Percentiles rank a stretch among this genome's conserved stretches.
phyloP scores from a whole-genome alignment of 345 rosid genomes.

The Theobroma cacao region DNA sequence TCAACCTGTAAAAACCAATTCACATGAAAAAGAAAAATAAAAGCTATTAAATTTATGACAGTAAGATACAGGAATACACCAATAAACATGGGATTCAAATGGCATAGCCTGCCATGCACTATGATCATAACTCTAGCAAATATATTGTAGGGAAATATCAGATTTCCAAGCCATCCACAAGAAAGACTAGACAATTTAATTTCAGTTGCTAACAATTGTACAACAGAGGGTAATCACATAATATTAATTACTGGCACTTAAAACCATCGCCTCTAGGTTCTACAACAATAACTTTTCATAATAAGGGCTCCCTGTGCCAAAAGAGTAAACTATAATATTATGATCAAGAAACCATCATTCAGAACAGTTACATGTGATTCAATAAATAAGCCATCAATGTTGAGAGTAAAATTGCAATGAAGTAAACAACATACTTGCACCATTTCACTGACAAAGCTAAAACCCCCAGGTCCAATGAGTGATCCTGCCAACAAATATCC shows the following conservation, averaged over 20 bases:
- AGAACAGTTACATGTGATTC: not conserved
- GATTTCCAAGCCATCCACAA: not conserved
- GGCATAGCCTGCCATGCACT: not conserved
- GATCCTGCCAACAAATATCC: conserved; percentile 94
- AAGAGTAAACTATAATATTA: not conserved
- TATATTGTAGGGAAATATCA: not conserved
- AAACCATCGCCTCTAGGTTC: not conserved
- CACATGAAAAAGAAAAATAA: not conserved
- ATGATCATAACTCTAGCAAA: not conserved
- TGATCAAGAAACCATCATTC: not conserved
- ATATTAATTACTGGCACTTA: not conserved
- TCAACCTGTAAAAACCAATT: conserved; percentile 54
- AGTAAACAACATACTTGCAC: conserved; percentile 74
- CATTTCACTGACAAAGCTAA: conserved; percentile 92
- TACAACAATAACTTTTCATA: not conserved
- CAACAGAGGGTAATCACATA: not conserved
- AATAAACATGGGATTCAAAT: not conserved
- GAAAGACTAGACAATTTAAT: not conserved
- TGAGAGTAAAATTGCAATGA: not conserved
- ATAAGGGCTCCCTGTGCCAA: not conserved
- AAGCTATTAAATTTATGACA: not conserved
- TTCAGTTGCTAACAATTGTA: not conserved
- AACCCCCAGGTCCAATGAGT: conserved; percentile 91
- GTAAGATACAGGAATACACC: not conserved
- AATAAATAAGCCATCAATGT: not conserved